Evolutionary conservation across 306 rosid genomes (phyloP).

Genomic region (Sphenostylis stenocarpa): DNA sequence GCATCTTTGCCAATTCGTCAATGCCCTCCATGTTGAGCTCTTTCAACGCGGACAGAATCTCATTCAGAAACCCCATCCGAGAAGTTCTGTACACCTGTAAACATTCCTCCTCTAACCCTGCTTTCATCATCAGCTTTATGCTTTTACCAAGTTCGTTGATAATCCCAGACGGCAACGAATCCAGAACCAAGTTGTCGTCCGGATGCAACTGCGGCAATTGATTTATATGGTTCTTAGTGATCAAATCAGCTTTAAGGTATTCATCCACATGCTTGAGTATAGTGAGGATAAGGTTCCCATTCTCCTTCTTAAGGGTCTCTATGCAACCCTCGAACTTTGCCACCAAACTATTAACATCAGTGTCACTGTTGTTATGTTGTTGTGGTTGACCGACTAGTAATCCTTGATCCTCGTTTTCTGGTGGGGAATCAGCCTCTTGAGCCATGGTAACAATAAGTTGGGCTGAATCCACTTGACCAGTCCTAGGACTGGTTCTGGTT

Average conservation of each 20-base stretch:
- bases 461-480: background rate
- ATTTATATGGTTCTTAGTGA: too few species aligned
- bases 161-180: constrained; percentile 51
- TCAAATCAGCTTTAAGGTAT: background rate
- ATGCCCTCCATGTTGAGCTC: constrained; percentile 32
- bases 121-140: constrained; percentile 60
- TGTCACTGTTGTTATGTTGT: background rate
- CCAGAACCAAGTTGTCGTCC: constrained; percentile 56
- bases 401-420: background rate
- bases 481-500: too few species aligned
- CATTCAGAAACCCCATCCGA: background rate
- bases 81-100: background rate
- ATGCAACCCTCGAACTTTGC: background rate
- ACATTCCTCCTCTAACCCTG: constrained; percentile 65
- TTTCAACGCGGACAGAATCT: constrained; percentile 44
- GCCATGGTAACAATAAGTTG: too few species aligned
- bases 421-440: too few species aligned
- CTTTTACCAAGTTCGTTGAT: constrained; percentile 63
- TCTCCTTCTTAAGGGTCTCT: background rate
- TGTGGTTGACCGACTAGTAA: background rate
- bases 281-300: background rate
- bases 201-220: background rate
- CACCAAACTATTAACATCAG: background rate
- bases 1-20: constrained; percentile 56
- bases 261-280: background rate